phyloP scores from a whole-genome alignment of 495 filamentous ascomycete species.

The Pyrenopolyporus hunteri region DNA sequence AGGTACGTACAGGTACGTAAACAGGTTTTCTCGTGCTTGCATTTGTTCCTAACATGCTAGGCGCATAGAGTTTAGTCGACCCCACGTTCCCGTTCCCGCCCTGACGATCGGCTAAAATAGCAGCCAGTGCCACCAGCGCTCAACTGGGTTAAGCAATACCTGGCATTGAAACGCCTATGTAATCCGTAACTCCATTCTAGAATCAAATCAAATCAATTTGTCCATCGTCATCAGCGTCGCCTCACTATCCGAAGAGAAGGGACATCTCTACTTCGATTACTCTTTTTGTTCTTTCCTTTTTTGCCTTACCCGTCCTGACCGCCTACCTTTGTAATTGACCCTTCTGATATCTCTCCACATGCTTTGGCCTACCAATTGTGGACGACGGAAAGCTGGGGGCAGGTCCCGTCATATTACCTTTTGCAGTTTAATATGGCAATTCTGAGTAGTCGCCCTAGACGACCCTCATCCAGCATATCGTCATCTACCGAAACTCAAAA shows the following conservation, averaged over 20 bases:
- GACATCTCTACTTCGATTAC: background rate
- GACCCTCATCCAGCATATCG: constrained; percentile 45
- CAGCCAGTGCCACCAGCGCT: constrained; percentile 12
- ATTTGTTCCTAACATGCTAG: background rate
- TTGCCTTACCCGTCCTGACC: background rate
- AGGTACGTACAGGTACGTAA: constrained; percentile 5
- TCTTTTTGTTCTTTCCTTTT: background rate
- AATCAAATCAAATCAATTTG: too few relatives aligned
- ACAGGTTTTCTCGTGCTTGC: constrained; percentile 6
- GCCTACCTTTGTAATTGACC: background rate
- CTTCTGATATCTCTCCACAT: background rate
- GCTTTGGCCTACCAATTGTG: constrained; percentile 12
- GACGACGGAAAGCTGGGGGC: constrained; percentile 24
- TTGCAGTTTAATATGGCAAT: constrained; percentile 29
- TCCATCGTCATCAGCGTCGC: constrained; percentile 4
- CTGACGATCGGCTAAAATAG: constrained; percentile 37
- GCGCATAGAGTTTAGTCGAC: constrained; percentile 10
- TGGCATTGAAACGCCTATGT: too few relatives aligned
- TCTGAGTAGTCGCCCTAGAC: constrained; percentile 33
- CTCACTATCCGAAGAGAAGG: background rate
- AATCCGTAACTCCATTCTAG: background rate
- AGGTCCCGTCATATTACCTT: constrained; percentile 22
- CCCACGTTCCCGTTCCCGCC: constrained; percentile 34
- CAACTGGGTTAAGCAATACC: background rate
- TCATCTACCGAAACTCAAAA: constrained; percentile 43